Conservation (phyloP, 495 filamentous ascomycete species). For the Lepraria neglecta region DNA sequence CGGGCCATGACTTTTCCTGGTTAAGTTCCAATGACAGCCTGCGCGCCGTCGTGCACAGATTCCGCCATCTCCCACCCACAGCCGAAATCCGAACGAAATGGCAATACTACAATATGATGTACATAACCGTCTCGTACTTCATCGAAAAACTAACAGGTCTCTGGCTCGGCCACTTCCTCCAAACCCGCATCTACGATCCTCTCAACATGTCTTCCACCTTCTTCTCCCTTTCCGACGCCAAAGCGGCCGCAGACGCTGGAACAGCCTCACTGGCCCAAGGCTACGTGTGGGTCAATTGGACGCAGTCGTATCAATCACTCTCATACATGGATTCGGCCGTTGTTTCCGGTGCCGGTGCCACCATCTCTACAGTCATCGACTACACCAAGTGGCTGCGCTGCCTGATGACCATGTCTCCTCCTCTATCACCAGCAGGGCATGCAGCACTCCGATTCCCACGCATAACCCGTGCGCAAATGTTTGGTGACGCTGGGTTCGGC, state of each 20-base stretch:
- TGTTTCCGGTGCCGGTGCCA: slow-evolving; percentile 44
- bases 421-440: slow-evolving; percentile 35
- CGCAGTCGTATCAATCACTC: slow-evolving; percentile 20
- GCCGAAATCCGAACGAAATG: slow-evolving; percentile 37
- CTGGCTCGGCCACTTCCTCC: slow-evolving; percentile 40
- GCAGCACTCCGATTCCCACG: slow-evolving; percentile 36
- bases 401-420: slow-evolving; percentile 31
- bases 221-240: slow-evolving; percentile 39
- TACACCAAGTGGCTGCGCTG: slow-evolving; percentile 47
- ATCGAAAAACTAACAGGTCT: slow-evolving; percentile 40
- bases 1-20: slow-evolving; percentile 39
- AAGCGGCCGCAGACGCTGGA: slow-evolving; percentile 22
- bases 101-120: slow-evolving; percentile 53
- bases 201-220: slow-evolving; percentile 47
- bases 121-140: slow-evolving; percentile 37
- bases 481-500: slow-evolving; percentile 20
- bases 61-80: slow-evolving; percentile 41
- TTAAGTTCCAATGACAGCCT: slow-evolving; percentile 25
- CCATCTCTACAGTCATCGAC: slow-evolving; percentile 47
- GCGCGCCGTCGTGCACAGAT: slow-evolving; percentile 33
- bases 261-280: slow-evolving; percentile 26
- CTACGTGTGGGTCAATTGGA: slow-evolving; percentile 29
- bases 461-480: slow-evolving; percentile 20
- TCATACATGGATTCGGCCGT: slow-evolving; percentile 29
- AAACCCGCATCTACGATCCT: slow-evolving; percentile 41